phyloP scores from a whole-genome alignment of 805 yeast species.

The Debaryomyces tyrocola region DNA sequence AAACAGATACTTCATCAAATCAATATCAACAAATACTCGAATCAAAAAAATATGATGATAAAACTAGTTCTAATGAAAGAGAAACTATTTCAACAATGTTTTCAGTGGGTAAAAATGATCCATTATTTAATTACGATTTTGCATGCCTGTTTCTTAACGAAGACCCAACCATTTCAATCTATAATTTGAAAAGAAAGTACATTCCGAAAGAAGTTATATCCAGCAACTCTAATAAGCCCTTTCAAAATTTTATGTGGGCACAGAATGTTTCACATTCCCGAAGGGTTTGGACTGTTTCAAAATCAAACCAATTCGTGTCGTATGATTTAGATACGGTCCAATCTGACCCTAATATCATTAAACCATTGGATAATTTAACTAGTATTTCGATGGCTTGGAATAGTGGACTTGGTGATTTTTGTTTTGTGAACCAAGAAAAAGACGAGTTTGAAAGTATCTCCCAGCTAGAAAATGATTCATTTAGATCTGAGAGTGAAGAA shows the following conservation, averaged over 20 bases:
- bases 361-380: slow-evolving; percentile 52
- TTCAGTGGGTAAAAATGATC: slow-evolving; percentile 8
- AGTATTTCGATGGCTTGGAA: slow-evolving; percentile 61
- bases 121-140: slow-evolving; percentile 59
- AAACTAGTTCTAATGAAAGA: slow-evolving; percentile 15
- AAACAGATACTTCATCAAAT: not conserved
- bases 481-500: not conserved
- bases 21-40: slow-evolving; percentile 7
- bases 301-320: slow-evolving; percentile 37
- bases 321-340: slow-evolving; percentile 27
- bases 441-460: slow-evolving; percentile 35
- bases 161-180: slow-evolving; percentile 68
- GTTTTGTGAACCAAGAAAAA: slow-evolving; percentile 52
- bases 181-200: slow-evolving; percentile 67
- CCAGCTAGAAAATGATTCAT: slow-evolving; percentile 1
- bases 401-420: slow-evolving; percentile 45
- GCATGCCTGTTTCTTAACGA: slow-evolving; percentile 75
- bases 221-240: slow-evolving; percentile 44
- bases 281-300: slow-evolving; percentile 40
- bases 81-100: slow-evolving; percentile 14
- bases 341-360: slow-evolving; percentile 21
- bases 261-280: slow-evolving; percentile 19
- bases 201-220: slow-evolving; percentile 71
- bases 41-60: slow-evolving; percentile 19
- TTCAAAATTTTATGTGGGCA: slow-evolving; percentile 46